These are phyloP conservation scores for Yarrowia galli DNA, from an alignment of 1,139 yeast genomes.

Conservation along the genomic window DNA sequence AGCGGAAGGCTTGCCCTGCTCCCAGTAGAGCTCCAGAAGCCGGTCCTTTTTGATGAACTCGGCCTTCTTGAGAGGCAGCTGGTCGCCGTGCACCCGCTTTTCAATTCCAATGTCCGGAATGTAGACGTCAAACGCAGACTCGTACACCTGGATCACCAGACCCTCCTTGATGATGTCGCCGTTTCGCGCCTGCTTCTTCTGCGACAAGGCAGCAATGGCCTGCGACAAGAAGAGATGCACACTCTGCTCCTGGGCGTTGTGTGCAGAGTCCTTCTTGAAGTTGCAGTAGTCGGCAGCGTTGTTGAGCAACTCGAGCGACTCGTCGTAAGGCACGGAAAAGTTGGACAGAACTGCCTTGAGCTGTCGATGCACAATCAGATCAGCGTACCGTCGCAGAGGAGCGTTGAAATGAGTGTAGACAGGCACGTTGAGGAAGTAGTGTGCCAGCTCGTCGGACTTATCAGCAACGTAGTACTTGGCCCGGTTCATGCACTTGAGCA, in stretches of 20 bases:
- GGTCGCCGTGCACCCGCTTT: slow-evolving; percentile 97
- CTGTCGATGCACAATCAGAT: slow-evolving; percentile 91
- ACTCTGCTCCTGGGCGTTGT: slow-evolving; percentile 93
- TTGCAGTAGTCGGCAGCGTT: slow-evolving; percentile 91
- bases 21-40: slow-evolving; percentile 88
- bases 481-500: slow-evolving; percentile 82
- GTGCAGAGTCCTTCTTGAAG: slow-evolving; percentile 94
- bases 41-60: slow-evolving; percentile 79
- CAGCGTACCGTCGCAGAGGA: slow-evolving; percentile 91
- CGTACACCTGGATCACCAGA: slow-evolving; percentile 89
- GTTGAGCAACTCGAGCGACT: slow-evolving; percentile 75
- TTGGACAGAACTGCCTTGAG: slow-evolving; percentile 67
- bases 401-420: slow-evolving; percentile 93
- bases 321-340: slow-evolving; percentile 51
- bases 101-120: slow-evolving; percentile 96
- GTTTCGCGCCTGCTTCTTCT: slow-evolving; percentile 60
- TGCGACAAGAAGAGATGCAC: slow-evolving; percentile 85
- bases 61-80: slow-evolving; percentile 88
- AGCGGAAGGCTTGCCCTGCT: slow-evolving; percentile 87
- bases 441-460: slow-evolving; percentile 73
- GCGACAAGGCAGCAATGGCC: slow-evolving; percentile 79
- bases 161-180: slow-evolving; percentile 82
- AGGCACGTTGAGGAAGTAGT: slow-evolving; percentile 82
- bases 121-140: slow-evolving; percentile 92
- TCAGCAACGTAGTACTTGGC: slow-evolving; percentile 92